Evolutionary conservation across 768 basidiomycete genomes (phyloP).

Genomic region (Vararia minispora): DNA sequence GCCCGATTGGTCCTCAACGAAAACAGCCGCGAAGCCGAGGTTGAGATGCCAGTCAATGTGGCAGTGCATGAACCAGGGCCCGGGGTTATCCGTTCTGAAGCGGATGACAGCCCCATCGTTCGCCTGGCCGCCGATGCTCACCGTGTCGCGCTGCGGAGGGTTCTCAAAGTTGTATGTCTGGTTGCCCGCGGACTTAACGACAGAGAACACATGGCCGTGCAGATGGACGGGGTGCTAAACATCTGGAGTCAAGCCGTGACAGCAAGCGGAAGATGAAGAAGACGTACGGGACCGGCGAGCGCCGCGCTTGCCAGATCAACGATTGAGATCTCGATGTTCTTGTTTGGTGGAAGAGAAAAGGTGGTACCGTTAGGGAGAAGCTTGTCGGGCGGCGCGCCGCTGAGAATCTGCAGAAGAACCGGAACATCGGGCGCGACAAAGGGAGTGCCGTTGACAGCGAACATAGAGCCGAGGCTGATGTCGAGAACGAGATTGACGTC

Average conservation of each 20-base stretch:
- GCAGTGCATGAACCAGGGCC: constrained; percentile 32
- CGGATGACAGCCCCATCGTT: too few relatives aligned
- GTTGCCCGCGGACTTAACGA: constrained; percentile 7
- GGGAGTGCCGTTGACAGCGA: constrained; percentile 24
- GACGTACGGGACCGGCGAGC: constrained; percentile 19
- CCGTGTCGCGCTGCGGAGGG: constrained; percentile 26
- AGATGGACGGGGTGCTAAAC: constrained; percentile 11
- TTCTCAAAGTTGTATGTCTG: constrained; percentile 8
- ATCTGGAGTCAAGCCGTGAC: background rate
- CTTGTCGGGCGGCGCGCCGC: constrained; percentile 36
- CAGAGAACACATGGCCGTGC: constrained; percentile 8
- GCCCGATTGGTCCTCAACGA: constrained; percentile 8
- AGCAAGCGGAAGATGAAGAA: too few relatives aligned
- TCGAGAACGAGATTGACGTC: constrained; percentile 15
- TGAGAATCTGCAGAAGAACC: constrained; percentile 47
- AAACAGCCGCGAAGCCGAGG: constrained; percentile 9
- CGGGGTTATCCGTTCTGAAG: constrained; percentile 56
- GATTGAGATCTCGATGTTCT: constrained; percentile 35
- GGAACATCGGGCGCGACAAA: constrained; percentile 35
- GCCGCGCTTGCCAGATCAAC: constrained; percentile 33
- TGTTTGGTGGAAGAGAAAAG: constrained; percentile 34
- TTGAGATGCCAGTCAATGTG: background rate
- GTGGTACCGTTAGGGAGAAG: constrained; percentile 39
- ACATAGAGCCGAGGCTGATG: constrained; percentile 13
- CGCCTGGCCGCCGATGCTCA: constrained; percentile 21